Conservation (phyloP, 257 asterid genomes). For the Coffea canephora region DNA sequence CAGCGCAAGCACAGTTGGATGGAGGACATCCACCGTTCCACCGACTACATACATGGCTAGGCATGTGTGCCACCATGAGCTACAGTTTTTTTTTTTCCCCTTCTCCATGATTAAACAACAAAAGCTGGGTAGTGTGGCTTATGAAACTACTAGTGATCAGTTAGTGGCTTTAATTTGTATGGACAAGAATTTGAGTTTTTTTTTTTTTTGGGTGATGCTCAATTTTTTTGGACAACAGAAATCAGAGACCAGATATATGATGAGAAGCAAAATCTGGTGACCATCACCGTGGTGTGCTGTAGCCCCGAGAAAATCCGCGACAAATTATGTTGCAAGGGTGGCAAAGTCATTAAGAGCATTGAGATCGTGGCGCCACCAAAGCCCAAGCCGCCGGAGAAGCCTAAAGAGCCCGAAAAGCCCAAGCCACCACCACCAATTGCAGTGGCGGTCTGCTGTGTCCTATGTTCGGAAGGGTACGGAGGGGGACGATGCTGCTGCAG, state of each 20-base stretch:
- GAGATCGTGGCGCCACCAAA: conserved; percentile 40
- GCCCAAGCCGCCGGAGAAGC: background rate
- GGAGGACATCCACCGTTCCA: too few species aligned
- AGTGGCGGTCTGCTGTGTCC: conserved; percentile 32
- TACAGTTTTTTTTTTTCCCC: background rate
- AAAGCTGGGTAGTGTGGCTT: background rate
- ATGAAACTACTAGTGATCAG: background rate
- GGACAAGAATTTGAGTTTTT: conserved; percentile 16
- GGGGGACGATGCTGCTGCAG: conserved; percentile 56
- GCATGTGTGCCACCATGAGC: background rate
- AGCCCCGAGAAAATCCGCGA: conserved; percentile 82
- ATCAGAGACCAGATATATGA: conserved; percentile 67
- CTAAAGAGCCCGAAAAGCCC: conserved; percentile 13
- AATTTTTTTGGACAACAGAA: conserved; percentile 43
- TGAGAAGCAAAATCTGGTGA: conserved; percentile 60
- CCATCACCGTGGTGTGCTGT: conserved; percentile 67
- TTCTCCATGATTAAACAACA: background rate
- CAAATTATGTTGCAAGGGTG: conserved; percentile 56
- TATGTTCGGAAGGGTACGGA: conserved; percentile 33
- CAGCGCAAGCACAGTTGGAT: background rate
- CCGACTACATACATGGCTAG: background rate
- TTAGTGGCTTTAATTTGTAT: background rate
- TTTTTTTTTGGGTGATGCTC: conserved; percentile 4
- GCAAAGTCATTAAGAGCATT: conserved; percentile 56
- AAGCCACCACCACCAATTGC: conserved; percentile 9